Percentiles rank a stretch among this genome's conserved stretches.
phyloP scores from a whole-genome alignment of 148 eudicot genomes.

The Fagopyrum homotropicum region DNA sequence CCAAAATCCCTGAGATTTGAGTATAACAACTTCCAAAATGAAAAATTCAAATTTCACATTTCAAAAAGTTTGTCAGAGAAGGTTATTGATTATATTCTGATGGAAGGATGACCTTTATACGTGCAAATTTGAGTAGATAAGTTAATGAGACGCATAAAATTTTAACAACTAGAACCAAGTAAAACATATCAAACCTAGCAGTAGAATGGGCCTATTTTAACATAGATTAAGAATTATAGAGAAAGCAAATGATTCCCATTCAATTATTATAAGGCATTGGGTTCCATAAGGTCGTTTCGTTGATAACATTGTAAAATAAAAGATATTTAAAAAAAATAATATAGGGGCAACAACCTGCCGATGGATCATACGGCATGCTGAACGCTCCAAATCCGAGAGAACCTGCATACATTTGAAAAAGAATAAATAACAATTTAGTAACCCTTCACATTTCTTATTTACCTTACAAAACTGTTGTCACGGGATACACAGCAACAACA shows the following conservation, averaged over 20 bases:
- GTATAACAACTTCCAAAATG: too few species aligned
- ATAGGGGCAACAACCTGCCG: conserved; percentile 54
- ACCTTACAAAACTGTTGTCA: neutral
- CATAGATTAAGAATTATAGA: neutral
- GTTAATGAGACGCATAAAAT: too few species aligned
- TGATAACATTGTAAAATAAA: neutral
- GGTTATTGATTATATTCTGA: too few species aligned
- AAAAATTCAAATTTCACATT: too few species aligned
- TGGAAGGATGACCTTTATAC: too few species aligned
- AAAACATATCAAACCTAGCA: neutral
- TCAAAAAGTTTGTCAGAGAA: too few species aligned
- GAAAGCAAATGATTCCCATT: neutral
- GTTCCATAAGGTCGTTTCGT: neutral
- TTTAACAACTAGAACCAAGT: too few species aligned
- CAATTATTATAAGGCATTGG: too few species aligned
- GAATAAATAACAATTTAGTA: neutral
- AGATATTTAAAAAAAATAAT: conserved; percentile 1
- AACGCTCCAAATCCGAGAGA: conserved; percentile 96
- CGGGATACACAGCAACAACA: neutral
- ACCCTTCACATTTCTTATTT: neutral
- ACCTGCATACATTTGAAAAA: conserved; percentile 43
- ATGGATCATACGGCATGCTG: conserved; percentile 96
- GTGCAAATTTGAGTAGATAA: too few species aligned
- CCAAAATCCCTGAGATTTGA: too few species aligned
- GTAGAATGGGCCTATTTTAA: neutral